These are phyloP conservation scores for Rubus parviflorus DNA, from an alignment of 306 rosid genomes.

Conservation along the genomic window DNA sequence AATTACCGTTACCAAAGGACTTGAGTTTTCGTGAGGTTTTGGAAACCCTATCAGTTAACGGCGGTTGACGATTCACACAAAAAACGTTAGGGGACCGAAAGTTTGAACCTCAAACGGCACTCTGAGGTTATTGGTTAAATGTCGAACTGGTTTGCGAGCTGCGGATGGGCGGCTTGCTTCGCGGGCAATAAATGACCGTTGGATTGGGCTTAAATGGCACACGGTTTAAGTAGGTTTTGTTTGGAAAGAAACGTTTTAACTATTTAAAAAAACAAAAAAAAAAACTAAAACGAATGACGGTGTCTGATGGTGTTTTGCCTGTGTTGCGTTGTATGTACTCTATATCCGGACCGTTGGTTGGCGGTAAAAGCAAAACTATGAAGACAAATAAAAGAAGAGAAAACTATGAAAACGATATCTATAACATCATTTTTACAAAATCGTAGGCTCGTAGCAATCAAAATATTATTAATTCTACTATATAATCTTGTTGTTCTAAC, in stretches of 20 bases:
- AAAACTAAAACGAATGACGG: neutral
- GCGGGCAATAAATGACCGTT: conserved; percentile 40
- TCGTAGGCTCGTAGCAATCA: too few relatives aligned
- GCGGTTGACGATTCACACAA: conserved; percentile 26
- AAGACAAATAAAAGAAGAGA: neutral
- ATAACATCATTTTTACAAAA: too few relatives aligned
- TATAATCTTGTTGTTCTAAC: too few relatives aligned
- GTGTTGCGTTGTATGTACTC: neutral
- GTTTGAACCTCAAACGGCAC: conserved; percentile 94
- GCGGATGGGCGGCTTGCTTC: conserved; percentile 13
- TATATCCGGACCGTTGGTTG: conserved; percentile 13
- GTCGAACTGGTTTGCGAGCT: conserved; percentile 37
- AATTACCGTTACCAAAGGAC: conserved; percentile 51
- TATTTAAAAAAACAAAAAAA: neutral
- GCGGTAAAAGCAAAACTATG: neutral
- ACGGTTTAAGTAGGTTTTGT: conserved; percentile 2
- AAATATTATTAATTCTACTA: too few relatives aligned
- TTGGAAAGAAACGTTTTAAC: conserved; percentile 35
- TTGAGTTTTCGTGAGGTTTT: neutral
- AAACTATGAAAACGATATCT: too few relatives aligned
- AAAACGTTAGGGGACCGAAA: conserved; percentile 37
- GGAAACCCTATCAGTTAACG: conserved; percentile 48
- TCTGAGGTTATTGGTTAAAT: conserved; percentile 33
- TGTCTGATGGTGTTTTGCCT: neutral
- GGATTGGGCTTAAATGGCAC: conserved; percentile 27